Evolutionary conservation across 1,284 basidiomycete genomes (phyloP), one percentile per base, ranked within the genome.

Genomic region (Phellopilus nigrolimitatus): DNA sequence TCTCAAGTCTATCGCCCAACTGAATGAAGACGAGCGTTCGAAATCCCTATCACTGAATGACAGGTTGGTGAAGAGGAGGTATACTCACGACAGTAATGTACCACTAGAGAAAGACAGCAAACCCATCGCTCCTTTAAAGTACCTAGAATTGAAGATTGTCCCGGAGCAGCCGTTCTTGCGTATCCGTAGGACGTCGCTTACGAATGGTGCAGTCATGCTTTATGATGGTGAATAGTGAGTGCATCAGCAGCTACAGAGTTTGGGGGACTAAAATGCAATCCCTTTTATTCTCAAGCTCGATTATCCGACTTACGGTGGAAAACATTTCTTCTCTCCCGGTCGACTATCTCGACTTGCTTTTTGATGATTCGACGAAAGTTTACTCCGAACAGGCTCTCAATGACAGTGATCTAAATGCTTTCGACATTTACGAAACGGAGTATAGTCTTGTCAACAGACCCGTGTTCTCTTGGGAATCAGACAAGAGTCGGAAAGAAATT

Each of bases 351-450:
- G 81, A 84, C 27, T 70, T 98, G 15, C 81, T 79, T 0, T 97
- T 97, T 61, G 85, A 91, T 47, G 95, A 99, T 66, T 91, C 91
- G 1, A 91, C 91, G 1, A 82, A 90, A 24, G 74, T 76, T 2
- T 79, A 84, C 37, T 84, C 88, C 0, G 88, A 88, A 60, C 79
- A 83, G 55, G 77, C 84, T 3, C 72, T 98, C 4, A 72, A 80
- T 0, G 92, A 95, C 44, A 88, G 88, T 15, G 82, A 88, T 22
- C 68, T 95, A 7, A 79, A 84, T 0, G 82, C 91, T 1, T 88
- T 86, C 57, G 89, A 97, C 47, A 85, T 84, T 0, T 93, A 97
- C 67, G 95, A 97, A 69, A 83, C 91, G 1, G 94, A 97, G 63
- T 84, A 86, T 61, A 86, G 88, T 55, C 75, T 92, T 28, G 71